A percentile compares a stretch with the other conserved stretches of the same genome.
Evolutionary conservation across 2,329 filamentous ascomycete species (phyloP).

Genomic region (Biscogniauxia mediterranea): DNA sequence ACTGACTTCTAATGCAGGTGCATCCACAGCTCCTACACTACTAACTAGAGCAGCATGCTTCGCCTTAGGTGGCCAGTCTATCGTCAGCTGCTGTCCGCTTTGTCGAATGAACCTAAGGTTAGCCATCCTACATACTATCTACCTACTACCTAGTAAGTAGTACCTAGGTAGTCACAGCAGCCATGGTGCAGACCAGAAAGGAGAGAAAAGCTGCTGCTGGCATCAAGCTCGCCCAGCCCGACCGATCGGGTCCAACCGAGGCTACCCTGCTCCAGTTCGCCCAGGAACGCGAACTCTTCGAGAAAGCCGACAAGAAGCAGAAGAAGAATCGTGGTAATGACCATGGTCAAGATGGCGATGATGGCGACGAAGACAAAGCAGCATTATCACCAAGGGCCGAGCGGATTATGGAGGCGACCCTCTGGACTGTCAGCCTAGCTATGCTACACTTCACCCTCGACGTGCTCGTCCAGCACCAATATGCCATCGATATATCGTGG

Average conservation of each 20-base stretch:
- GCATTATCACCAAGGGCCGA: constrained; percentile 44
- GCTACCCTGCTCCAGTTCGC: constrained; percentile 75
- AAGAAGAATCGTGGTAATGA: constrained; percentile 28
- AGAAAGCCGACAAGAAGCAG: constrained; percentile 44
- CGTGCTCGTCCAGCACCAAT: constrained; percentile 76
- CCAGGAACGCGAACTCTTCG: constrained; percentile 59
- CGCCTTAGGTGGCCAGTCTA: no score
- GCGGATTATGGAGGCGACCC: constrained; percentile 52
- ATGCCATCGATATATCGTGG: constrained; percentile 66
- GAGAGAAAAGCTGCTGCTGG: constrained; percentile 44
- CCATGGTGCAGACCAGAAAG: constrained; percentile 51
- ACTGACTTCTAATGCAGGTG: not conserved
- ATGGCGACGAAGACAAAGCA: constrained; percentile 33
- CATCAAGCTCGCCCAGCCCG: constrained; percentile 66
- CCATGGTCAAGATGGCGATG: constrained; percentile 38
- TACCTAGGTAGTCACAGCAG: constrained; percentile 7
- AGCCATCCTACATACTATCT: no score
- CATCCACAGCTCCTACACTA: no score
- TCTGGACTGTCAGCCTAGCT: constrained; percentile 62
- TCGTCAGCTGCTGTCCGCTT: no score
- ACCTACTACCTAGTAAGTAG: no score
- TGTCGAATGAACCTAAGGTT: no score
- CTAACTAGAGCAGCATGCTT: no score
- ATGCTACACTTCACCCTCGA: constrained; percentile 78
- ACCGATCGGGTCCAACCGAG: constrained; percentile 59